phyloP scores from a whole-genome alignment of 169 alveolate genomes.

The Cryptosporidium sp. region DNA sequence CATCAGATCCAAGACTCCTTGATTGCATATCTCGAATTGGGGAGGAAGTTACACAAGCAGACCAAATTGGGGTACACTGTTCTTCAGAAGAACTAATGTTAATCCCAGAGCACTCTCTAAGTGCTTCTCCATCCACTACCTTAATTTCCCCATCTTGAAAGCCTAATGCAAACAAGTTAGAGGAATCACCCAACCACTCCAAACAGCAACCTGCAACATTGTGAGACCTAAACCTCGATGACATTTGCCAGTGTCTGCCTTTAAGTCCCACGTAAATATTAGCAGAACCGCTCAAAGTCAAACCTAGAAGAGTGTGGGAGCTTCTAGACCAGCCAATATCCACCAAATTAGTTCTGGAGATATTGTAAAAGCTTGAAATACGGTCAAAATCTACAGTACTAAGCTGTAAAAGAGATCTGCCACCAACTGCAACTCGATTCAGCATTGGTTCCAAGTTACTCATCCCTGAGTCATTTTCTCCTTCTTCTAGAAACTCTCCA shows the following conservation, averaged over 20 bases:
- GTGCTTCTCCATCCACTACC: slow-evolving; percentile 34
- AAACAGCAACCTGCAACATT: slow-evolving; percentile 53
- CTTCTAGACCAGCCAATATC: slow-evolving; percentile 68
- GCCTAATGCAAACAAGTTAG: slow-evolving; percentile 57
- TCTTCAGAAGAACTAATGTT: slow-evolving; percentile 53
- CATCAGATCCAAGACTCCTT: slow-evolving; percentile 31
- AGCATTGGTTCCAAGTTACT: slow-evolving; percentile 21
- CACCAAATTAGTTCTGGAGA: slow-evolving; percentile 54
- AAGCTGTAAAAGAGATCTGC: slow-evolving; percentile 49
- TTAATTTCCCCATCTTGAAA: slow-evolving; percentile 57
- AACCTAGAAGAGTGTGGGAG: slow-evolving; percentile 56
- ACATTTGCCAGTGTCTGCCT: slow-evolving; percentile 67
- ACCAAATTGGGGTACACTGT: slow-evolving; percentile 36
- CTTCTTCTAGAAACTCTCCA: slow-evolving; percentile 1
- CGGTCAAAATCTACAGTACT: slow-evolving; percentile 42
- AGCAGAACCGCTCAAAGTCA: slow-evolving; percentile 49
- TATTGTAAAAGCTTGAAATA: slow-evolving; percentile 49
- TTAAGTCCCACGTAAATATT: slow-evolving; percentile 33
- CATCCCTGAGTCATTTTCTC: slow-evolving; percentile 7
- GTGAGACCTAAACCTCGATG: slow-evolving; percentile 51
- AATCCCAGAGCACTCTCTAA: slow-evolving; percentile 4
- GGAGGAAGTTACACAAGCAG: slow-evolving; percentile 15
- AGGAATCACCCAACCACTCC: slow-evolving; percentile 66
- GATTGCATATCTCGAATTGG: slow-evolving; percentile 70
- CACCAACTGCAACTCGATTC: slow-evolving; percentile 63